phyloP scores from a whole-genome alignment of 768 basidiomycete species.

The Phylloporus rhodoxanthus region DNA sequence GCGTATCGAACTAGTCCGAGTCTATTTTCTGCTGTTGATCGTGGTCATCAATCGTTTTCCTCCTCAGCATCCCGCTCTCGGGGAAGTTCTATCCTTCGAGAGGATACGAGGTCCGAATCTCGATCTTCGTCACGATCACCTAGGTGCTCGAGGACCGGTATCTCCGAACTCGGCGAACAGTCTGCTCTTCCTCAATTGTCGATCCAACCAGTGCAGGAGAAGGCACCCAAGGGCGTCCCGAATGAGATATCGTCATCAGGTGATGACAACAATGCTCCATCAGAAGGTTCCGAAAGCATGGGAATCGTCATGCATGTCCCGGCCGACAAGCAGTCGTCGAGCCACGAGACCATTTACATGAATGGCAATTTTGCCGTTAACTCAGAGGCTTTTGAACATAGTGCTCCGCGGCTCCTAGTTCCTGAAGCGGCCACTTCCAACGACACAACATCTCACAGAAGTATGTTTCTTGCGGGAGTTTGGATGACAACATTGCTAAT shows the following conservation, averaged over 20 bases:
- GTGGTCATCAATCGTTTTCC: constrained; percentile 14
- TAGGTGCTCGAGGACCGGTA: constrained; percentile 19
- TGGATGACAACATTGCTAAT: constrained; percentile 7
- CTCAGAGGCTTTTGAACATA: constrained; percentile 11
- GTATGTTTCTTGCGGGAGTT: constrained; percentile 9
- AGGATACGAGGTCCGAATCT: constrained; percentile 34
- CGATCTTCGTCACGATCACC: constrained; percentile 56
- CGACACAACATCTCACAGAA: constrained; percentile 8
- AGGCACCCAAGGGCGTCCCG: constrained; percentile 21
- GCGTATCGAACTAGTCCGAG: constrained; percentile 2
- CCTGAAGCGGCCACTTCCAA: constrained; percentile 8
- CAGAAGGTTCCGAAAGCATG: constrained; percentile 17
- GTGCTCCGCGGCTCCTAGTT: constrained; percentile 7
- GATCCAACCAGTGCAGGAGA: constrained; percentile 33
- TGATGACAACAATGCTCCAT: constrained; percentile 9
- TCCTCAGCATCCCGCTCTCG: constrained; percentile 22
- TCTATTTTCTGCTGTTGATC: constrained; percentile 5
- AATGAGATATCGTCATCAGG: constrained; percentile 9
- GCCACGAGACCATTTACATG: constrained; percentile 22
- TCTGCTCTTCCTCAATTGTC: constrained; percentile 13
- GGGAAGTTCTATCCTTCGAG: constrained; percentile 26
- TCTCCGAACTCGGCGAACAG: constrained; percentile 23
- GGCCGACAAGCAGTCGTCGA: constrained; percentile 13
- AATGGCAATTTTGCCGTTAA: constrained; percentile 13
- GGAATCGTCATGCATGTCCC: constrained; percentile 13